A percentile compares a stretch with the other conserved stretches of the same genome.
These are phyloP conservation scores for Kwoniella shandongensis DNA, from an alignment of 768 basidiomycete genomes.

Conservation along the genomic window DNA sequence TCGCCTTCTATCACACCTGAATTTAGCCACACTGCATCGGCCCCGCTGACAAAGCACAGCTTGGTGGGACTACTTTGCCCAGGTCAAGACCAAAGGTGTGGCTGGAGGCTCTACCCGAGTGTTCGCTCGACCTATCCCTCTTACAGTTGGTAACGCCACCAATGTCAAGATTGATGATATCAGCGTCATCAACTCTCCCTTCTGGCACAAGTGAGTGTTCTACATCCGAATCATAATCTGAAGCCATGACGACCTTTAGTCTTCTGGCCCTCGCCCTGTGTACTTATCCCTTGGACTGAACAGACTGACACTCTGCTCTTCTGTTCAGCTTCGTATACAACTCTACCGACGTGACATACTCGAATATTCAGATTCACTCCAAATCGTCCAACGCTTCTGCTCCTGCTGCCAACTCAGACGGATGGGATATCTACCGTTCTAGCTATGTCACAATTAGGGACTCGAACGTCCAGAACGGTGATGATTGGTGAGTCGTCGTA, in stretches of 20 bases:
- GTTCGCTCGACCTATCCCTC: constrained; percentile 61
- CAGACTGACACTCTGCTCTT: too few relatives aligned
- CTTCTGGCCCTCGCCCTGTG: too few relatives aligned
- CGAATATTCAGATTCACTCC: constrained; percentile 51
- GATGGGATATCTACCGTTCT: constrained; percentile 65
- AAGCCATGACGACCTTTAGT: too few relatives aligned
- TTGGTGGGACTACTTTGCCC: constrained; percentile 49
- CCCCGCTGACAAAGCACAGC: constrained; percentile 43
- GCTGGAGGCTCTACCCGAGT: constrained; percentile 57
- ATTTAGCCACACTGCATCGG: too few relatives aligned
- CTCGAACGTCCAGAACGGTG: constrained; percentile 56
- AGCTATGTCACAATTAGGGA: constrained; percentile 53
- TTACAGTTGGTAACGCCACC: constrained; percentile 61
- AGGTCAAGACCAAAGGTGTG: constrained; percentile 52
- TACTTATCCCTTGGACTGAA: too few relatives aligned
- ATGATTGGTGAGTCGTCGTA: constrained; percentile 44
- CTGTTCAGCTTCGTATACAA: constrained; percentile 56
- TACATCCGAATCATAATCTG: background rate
- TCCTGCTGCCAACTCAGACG: constrained; percentile 55
- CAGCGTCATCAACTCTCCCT: constrained; percentile 55
- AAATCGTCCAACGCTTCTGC: constrained; percentile 31
- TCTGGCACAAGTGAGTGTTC: constrained; percentile 51
- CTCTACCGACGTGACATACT: constrained; percentile 56
- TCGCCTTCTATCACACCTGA: too few relatives aligned
- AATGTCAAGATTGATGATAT: constrained; percentile 58